A percentile compares a stretch with the other conserved stretches of the same genome.
Conservation (phyloP, 495 filamentous ascomycete species). For the Penicillium turbatum region DNA sequence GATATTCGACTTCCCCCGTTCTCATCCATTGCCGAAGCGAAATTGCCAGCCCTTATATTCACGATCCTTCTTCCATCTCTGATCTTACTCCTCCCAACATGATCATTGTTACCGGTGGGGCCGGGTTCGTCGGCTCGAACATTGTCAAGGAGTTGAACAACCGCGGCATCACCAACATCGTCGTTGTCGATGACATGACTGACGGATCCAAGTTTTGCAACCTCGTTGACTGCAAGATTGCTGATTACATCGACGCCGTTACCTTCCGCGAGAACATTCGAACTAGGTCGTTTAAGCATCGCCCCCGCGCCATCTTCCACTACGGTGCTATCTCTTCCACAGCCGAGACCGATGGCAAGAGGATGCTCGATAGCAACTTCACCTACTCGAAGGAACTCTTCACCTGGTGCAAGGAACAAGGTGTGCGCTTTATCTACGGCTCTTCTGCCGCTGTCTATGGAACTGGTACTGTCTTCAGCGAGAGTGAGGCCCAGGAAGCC, state of each 20-base stretch:
- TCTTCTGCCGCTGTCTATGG: constrained; percentile 3
- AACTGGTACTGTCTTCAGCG: not conserved
- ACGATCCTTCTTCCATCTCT: not conserved
- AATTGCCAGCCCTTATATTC: not conserved
- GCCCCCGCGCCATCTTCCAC: constrained; percentile 1
- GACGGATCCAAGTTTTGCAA: constrained; percentile 6
- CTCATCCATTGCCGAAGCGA: too few relatives aligned
- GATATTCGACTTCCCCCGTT: not conserved
- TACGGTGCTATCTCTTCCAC: not conserved
- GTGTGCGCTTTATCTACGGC: constrained; percentile 1
- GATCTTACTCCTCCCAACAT: not conserved
- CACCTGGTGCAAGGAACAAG: constrained; percentile 1
- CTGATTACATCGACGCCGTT: not conserved
- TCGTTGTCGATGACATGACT: not conserved
- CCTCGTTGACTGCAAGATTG: not conserved
- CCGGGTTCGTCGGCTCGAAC: constrained; percentile 2
- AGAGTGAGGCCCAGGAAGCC: not conserved
- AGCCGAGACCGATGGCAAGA: not conserved
- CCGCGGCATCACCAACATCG: not conserved
- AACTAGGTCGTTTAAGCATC: not conserved
- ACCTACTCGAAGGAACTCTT: constrained; percentile 6
- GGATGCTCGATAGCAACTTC: not conserved
- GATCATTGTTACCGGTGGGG: constrained; percentile 2
- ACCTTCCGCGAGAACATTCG: not conserved
- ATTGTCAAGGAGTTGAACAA: constrained; percentile 2